These are phyloP conservation scores for Musa itinerans DNA, from an alignment of 176 grass and related monocot species.

Conservation along the genomic window DNA sequence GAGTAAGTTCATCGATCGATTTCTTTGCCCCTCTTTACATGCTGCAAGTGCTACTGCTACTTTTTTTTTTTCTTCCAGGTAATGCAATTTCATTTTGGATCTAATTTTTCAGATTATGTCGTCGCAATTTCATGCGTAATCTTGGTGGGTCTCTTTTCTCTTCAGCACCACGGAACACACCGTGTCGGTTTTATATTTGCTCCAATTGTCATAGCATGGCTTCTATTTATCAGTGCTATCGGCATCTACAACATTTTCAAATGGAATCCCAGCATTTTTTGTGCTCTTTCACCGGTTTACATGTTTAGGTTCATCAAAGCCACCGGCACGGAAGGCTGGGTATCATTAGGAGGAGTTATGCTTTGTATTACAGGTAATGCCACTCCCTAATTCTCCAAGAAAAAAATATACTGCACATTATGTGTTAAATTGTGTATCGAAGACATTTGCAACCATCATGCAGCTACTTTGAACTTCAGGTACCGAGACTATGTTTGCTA, in stretches of 20 bases:
- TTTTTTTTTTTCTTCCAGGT: neutral
- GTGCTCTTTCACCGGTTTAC: neutral
- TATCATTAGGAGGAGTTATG: neutral
- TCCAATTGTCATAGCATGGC: conserved; percentile 4
- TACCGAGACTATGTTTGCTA: conserved; percentile 3
- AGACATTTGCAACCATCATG: neutral
- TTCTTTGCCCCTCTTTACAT: neutral
- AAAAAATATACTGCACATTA: neutral
- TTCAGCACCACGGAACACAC: neutral
- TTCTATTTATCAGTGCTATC: neutral
- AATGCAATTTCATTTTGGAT: neutral
- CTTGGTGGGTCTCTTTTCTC: conserved; percentile 11
- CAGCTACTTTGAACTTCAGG: neutral
- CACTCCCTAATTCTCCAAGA: neutral
- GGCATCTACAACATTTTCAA: neutral
- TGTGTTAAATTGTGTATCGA: neutral
- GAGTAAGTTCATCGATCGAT: neutral
- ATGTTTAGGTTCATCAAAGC: conserved; percentile 2
- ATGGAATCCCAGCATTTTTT: neutral
- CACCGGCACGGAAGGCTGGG: conserved; percentile 3
- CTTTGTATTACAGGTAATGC: neutral
- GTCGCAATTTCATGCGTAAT: neutral
- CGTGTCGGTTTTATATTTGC: neutral
- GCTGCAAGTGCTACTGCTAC: neutral
- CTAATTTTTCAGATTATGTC: neutral